Base-by-base conservation (phyloP, 257 asterid species). In the Primulina eburnea region DNA sequence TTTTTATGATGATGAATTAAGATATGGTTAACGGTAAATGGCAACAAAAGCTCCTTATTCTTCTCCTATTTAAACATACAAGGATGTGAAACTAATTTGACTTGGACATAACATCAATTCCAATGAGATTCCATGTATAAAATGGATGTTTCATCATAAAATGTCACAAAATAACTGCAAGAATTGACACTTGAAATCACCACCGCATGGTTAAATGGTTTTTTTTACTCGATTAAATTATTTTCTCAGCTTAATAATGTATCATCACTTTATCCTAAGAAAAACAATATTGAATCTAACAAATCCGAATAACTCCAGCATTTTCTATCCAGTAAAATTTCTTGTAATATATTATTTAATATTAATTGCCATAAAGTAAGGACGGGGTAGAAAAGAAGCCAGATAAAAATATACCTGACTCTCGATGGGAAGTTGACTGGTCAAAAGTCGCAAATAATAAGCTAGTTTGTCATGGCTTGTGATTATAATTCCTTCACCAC, bases 401-500 rank as follows among this genome's bases (percentile, higher is more conserved):
- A 8, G 33, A 47, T 61, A 65, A 66, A 61, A 52, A 76, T 26
- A 69, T 52, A 93, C 99, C 99, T 93, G 99, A 81, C 96, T 89
- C 89, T 93, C 99, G 77, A 93, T 93, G 66, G 99, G 99, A 61
- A 93, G 97, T 75, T 93, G 99, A 79, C 95, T 88, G 4, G 99
- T 93, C 80, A 93, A 74, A 65, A 93, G 96, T 64, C 97, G 88
- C 80, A 93, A 82, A 80, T 93, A 93, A 79, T 87, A 89, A 28
- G 97, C 92, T 74, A 93, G 78, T 74, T 93, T 93, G 60, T 93
- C 96, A 64, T 93, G 97, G 66, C 78, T 71, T 30, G 99, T 93
- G 77, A 93, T 85, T 81, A 93, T 93, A 80, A 90, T 87, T 78
- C 99, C 99, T 90, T 93, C 99, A 69, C 99, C 99, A 81, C 99